Evolutionary conservation across 257 asterid genomes (phyloP), one percentile per base, ranked within the genome.

Genomic region (Lycium barbarum): DNA sequence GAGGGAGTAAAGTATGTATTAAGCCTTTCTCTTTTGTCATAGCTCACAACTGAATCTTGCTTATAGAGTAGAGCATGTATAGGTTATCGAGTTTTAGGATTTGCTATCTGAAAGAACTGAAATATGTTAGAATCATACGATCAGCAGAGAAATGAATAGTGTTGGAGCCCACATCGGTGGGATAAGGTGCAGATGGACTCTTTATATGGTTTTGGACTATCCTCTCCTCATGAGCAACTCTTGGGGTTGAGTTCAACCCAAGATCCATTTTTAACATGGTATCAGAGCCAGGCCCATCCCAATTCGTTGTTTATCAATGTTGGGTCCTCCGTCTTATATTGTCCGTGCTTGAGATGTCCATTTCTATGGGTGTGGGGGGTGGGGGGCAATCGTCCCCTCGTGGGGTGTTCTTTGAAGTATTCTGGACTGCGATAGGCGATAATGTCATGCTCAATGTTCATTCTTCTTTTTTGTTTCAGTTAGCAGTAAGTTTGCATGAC

Each of bases 401-500:
- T 26, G 33, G 33, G 33, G 67, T 63, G 51, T 12, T 57, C 40
- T 45, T 53, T 26, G 51, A 33, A 20, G 53, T 58, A 40, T 81
- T 33, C 49, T 18, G 79, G 65, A 79, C 47, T 6, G n/a, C n/a
- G 66, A 22, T 53, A 47, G 12, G 38, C 49, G 20, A 65, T 40
- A 36, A 38, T 68, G 45, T 72, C 26, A 58, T 66, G 83, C 61
- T 84, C 70, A 18, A 53, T 54, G 58, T 53, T 82, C 38, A 49
- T 73, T 49, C 51, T 13, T 22, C 79, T 84, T 83, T 71, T 76
- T 78, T 78, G 82, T 47, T 91, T 91, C 93, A 94, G 97, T 88
- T 93, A 43, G 90, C 85, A 66, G 91, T 94, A 62, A 86, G 90
- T 53, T 85, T 93, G 65, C 91, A 89, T 80, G 97, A 94, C 85